Evolutionary conservation across 352 stramenopile genomes (phyloP), one percentile per base, ranked within the genome.

Genomic region (Globisporangium iwayamae): DNA sequence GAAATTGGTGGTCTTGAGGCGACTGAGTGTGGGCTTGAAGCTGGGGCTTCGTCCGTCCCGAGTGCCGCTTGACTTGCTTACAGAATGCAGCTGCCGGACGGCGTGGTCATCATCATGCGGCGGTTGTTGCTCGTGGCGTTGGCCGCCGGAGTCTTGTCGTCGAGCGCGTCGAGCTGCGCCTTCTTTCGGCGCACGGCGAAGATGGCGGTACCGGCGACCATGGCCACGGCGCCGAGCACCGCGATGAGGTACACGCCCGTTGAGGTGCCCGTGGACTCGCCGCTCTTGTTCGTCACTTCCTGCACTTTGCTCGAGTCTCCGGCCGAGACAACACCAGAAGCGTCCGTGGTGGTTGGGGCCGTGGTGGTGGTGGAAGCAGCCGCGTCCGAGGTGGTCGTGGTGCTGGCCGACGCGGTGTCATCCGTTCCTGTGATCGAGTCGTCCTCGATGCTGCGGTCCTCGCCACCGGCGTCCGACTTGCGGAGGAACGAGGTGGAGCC

Each of bases 131-230:
- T 55, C 61, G 36, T 53, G 56, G 43, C 61, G 62, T 58, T 60
- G 62, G 22, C 53, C 13, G 57, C 68, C 32, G 79, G 76, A 43
- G 76, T 81, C 76, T 88, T 88, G 70, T 69, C 71, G 56, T 85
- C 79, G 65, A 83, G 71, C 56, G 75, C 76, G 57, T 88, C 79
- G 34, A 88, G 76, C 56, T 78, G 55, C 41, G 71, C 64, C 71
- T 85, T 82, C 70, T 86, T 88, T 68, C 75, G 75, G 64, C 75
- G 79, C 59, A 88, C 73, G 10, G 64, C 66, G 50, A 77, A 56
- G 45, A 87, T 81, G 10, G 72, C 76, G 20, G 78, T 74, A 22
- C 60, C 75, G 9, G 79, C 63, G 22, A 76, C 63, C 43, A 62
- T 51, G 16, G 39, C 67, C 25, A 64, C 60, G 4, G 61, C 65